phyloP scores from a whole-genome alignment of 2,329 filamentous ascomycete species.

The Penicillium brevicompactum region DNA sequence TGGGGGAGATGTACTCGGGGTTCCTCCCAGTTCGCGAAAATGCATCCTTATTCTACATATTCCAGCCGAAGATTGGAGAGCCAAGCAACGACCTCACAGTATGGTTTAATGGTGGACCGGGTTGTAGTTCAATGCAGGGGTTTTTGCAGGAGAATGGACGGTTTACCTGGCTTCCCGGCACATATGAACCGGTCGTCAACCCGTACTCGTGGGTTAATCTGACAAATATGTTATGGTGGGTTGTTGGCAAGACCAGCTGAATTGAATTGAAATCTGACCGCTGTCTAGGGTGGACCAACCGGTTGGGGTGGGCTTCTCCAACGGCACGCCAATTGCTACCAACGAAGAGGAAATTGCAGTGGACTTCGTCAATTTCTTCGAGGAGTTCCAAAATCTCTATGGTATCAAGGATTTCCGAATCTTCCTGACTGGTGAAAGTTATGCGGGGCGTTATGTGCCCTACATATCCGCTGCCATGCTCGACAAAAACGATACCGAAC shows the following conservation, averaged over 20 bases:
- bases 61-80: slow-evolving; percentile 48
- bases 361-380: slow-evolving; percentile 77
- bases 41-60: slow-evolving; percentile 55
- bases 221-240: slow-evolving; percentile 76
- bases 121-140: slow-evolving; percentile 64
- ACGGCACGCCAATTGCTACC: slow-evolving; percentile 66
- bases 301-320: slow-evolving; percentile 68
- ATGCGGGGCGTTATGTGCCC: slow-evolving; percentile 68
- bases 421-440: slow-evolving; percentile 74
- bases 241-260: not conserved
- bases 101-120: slow-evolving; percentile 57
- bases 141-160: slow-evolving; percentile 78
- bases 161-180: slow-evolving; percentile 71
- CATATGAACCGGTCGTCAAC: slow-evolving; percentile 64
- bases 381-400: slow-evolving; percentile 74
- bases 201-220: slow-evolving; percentile 72
- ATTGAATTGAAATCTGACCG: not conserved
- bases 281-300: slow-evolving; percentile 38
- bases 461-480: slow-evolving; percentile 77
- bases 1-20: slow-evolving; percentile 55
- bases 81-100: slow-evolving; percentile 47
- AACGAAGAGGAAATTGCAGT: slow-evolving; percentile 68
- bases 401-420: slow-evolving; percentile 68
- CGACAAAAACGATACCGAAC: slow-evolving; percentile 65
- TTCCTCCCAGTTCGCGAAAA: slow-evolving; percentile 56